phyloP scores from a whole-genome alignment of 164 flowering plant species.

The Annona squamosa region DNA sequence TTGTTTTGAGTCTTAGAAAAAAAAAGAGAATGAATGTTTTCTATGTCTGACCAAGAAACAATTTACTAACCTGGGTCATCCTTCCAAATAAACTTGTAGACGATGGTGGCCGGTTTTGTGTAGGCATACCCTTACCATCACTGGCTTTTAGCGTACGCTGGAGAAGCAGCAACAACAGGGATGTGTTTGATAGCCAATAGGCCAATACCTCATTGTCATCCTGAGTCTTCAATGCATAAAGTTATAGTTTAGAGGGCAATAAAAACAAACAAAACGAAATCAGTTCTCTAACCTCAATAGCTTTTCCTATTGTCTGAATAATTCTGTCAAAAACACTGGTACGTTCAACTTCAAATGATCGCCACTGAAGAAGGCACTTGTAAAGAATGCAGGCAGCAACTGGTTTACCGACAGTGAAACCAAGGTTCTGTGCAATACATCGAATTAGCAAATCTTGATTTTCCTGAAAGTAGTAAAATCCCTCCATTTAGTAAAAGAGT shows the following conservation, averaged over 20 bases:
- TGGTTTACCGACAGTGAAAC: slow-evolving; percentile 80
- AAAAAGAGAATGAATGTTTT: neutral
- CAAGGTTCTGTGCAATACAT: slow-evolving; percentile 80
- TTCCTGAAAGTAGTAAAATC: slow-evolving; percentile 9
- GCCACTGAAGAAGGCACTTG: slow-evolving; percentile 96
- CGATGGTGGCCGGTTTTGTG: slow-evolving; percentile 81
- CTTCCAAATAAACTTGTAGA: slow-evolving; percentile 89
- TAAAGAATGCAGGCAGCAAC: slow-evolving; percentile 94
- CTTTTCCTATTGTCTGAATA: slow-evolving; percentile 88
- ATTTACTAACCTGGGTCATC: slow-evolving; percentile 73
- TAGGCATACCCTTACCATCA: slow-evolving; percentile 92
- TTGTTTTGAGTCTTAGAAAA: neutral
- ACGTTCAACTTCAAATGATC: slow-evolving; percentile 97
- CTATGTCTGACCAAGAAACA: neutral
- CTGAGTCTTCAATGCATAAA: slow-evolving; percentile 42
- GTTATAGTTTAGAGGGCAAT: neutral
- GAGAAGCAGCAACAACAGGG: slow-evolving; percentile 78
- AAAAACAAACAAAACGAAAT: neutral
- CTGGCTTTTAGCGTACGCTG: slow-evolving; percentile 93
- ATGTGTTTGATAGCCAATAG: slow-evolving; percentile 95
- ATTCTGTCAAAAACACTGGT: slow-evolving; percentile 96
- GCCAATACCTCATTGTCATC: slow-evolving; percentile 84
- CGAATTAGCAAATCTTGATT: slow-evolving; percentile 18
- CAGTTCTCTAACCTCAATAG: slow-evolving; percentile 70
- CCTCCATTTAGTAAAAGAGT: neutral